phyloP scores from a whole-genome alignment of 352 stramenopile genomes.

The Phytopythium helicoides region DNA sequence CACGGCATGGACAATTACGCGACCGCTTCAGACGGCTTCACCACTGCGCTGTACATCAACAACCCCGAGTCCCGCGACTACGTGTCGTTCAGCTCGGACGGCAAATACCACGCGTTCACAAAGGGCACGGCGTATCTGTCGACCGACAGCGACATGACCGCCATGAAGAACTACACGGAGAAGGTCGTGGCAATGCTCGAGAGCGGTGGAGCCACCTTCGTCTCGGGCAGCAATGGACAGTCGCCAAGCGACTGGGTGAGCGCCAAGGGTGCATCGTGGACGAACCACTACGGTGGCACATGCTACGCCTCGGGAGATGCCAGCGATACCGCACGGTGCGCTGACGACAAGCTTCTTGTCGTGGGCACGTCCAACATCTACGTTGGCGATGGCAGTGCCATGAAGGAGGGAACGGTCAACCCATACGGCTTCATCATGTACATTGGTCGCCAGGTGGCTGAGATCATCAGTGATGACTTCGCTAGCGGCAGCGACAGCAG shows the following conservation, averaged over 20 bases:
- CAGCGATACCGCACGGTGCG: conserved; percentile 23
- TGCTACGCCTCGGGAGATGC: conserved; percentile 34
- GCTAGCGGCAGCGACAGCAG: not conserved
- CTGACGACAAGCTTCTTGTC: conserved; percentile 24
- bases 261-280: conserved; percentile 21
- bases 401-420: conserved; percentile 50
- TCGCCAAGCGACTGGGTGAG: conserved; percentile 21
- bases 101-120: conserved; percentile 13
- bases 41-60: conserved; percentile 33
- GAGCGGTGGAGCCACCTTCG: conserved; percentile 22
- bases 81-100: conserved; percentile 27
- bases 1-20: conserved; percentile 28
- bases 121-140: conserved; percentile 31
- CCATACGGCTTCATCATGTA: conserved; percentile 52
- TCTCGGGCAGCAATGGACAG: conserved; percentile 3
- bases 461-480: conserved; percentile 1
- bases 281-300: conserved; percentile 41
- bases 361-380: conserved; percentile 38
- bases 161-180: conserved; percentile 27
- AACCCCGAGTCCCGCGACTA: conserved; percentile 36
- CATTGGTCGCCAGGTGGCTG: conserved; percentile 27
- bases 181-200: conserved; percentile 30
- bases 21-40: conserved; percentile 20
- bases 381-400: conserved; percentile 37
- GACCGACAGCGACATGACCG: conserved; percentile 25